Evolutionary conservation across 371 early-diverging fungal genomes (phyloP).

Genomic region (Circinella minor): DNA sequence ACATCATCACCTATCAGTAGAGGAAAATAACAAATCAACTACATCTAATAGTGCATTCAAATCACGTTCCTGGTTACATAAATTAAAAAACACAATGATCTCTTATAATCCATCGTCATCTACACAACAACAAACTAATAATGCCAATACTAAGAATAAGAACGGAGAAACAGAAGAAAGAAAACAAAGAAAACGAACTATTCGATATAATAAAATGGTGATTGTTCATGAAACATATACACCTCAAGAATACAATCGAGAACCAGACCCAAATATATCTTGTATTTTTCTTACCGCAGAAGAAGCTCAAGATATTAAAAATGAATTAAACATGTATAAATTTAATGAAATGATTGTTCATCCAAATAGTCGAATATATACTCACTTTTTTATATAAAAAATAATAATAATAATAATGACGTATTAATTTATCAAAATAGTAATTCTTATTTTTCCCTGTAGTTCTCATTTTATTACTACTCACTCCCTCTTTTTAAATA

Average conservation of each 20-base stretch:
- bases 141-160: too few relatives aligned
- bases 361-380: constrained; percentile 63
- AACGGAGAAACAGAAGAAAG: neutral
- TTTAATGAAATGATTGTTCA: constrained; percentile 76
- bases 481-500: too few relatives aligned
- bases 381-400: constrained; percentile 66
- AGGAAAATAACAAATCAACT: neutral
- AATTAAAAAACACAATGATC: neutral
- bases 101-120: neutral
- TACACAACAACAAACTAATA: neutral
- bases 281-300: constrained; percentile 60
- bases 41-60: neutral
- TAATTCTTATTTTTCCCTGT: neutral
- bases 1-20: neutral
- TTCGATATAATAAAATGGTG: constrained; percentile 13
- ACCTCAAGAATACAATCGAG: constrained; percentile 10
- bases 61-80: neutral
- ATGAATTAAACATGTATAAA: constrained; percentile 76
- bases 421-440: neutral
- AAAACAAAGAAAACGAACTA: neutral
- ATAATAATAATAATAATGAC: neutral
- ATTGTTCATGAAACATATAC: constrained; percentile 10
- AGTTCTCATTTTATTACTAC: too few relatives aligned
- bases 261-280: constrained; percentile 50
- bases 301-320: constrained; percentile 68